Conservation (phyloP, 768 basidiomycete species). For the Mrakia hoshinonis region DNA sequence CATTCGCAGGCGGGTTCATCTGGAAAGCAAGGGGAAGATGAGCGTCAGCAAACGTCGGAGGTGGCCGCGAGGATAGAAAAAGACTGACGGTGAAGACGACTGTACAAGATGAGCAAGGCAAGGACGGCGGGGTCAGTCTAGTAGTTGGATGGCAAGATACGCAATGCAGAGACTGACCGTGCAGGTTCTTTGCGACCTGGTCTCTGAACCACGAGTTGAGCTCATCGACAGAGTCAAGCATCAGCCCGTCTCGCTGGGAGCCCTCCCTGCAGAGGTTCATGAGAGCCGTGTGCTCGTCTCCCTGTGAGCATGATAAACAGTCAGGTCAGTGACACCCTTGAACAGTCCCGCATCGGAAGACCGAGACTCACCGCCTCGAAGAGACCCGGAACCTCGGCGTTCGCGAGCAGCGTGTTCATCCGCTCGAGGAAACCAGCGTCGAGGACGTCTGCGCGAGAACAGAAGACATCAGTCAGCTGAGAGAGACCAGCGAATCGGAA, state of each 20-base stretch:
- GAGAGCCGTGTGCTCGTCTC: slow-evolving; percentile 93
- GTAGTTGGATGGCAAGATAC: neutral
- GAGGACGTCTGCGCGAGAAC: slow-evolving; percentile 63
- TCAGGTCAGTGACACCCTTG: too few species aligned
- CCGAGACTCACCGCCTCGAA: slow-evolving; percentile 55
- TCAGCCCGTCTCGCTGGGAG: slow-evolving; percentile 94
- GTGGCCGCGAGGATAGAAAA: too few species aligned
- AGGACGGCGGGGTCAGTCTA: neutral
- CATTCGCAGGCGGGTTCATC: slow-evolving; percentile 26
- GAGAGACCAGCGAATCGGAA: too few species aligned
- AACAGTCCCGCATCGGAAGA: too few species aligned
- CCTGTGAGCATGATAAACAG: slow-evolving; percentile 36
- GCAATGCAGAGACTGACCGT: slow-evolving; percentile 90
- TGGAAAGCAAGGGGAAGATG: too few species aligned
- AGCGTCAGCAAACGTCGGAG: too few species aligned
- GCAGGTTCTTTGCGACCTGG: slow-evolving; percentile 94
- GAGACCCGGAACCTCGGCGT: slow-evolving; percentile 99
- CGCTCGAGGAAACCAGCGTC: slow-evolving; percentile 98
- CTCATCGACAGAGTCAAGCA: slow-evolving; percentile 97
- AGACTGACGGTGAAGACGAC: slow-evolving; percentile 5
- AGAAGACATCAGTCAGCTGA: neutral
- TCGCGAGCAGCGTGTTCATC: slow-evolving; percentile 99
- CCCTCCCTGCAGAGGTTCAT: slow-evolving; percentile 99
- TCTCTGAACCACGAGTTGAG: slow-evolving; percentile 97
- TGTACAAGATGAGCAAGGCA: neutral